Conservation (phyloP, 176 grass and related monocot genomes). For the Saccharum spontaneum region DNA sequence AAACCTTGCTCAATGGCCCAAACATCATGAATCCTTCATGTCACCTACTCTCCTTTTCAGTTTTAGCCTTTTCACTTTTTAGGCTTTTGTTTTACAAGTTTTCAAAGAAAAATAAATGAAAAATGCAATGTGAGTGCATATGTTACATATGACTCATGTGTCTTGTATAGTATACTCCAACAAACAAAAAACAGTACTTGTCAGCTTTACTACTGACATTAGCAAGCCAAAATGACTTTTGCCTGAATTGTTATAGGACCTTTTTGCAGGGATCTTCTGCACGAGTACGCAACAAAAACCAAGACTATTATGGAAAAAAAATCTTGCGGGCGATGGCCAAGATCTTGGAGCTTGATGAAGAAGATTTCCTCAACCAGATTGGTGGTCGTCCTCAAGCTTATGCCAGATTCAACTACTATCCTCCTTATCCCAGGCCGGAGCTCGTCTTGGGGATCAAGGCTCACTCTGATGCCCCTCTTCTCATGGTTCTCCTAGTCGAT, state of each 20-base stretch:
- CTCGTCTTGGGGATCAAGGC: conserved; percentile 47
- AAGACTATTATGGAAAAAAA: conserved; percentile 21
- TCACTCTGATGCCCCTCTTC: conserved; percentile 38
- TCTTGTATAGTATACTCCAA: too few species aligned
- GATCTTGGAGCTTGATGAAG: conserved; percentile 26
- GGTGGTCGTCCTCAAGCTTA: background rate
- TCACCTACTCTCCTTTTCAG: background rate
- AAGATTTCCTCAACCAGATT: conserved; percentile 20
- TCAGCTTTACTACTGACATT: too few species aligned
- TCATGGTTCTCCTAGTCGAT: conserved; percentile 26
- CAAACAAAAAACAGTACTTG: too few species aligned
- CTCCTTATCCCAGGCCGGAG: conserved; percentile 47
- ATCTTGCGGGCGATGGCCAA: conserved; percentile 34
- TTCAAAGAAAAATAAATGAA: too few species aligned
- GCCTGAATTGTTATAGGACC: background rate
- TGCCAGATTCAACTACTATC: conserved; percentile 56
- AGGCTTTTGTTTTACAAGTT: too few species aligned
- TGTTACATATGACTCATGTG: too few species aligned
- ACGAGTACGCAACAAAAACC: conserved; percentile 33
- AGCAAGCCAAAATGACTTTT: background rate
- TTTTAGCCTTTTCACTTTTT: too few species aligned
- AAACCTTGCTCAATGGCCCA: conserved; percentile 43
- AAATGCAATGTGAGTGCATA: too few species aligned
- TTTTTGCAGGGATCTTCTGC: conserved; percentile 41
- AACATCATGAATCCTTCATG: conserved; percentile 53